These are phyloP conservation scores for Plantago elongata DNA, from an alignment of 257 asterid species.

Conservation along the genomic window DNA sequence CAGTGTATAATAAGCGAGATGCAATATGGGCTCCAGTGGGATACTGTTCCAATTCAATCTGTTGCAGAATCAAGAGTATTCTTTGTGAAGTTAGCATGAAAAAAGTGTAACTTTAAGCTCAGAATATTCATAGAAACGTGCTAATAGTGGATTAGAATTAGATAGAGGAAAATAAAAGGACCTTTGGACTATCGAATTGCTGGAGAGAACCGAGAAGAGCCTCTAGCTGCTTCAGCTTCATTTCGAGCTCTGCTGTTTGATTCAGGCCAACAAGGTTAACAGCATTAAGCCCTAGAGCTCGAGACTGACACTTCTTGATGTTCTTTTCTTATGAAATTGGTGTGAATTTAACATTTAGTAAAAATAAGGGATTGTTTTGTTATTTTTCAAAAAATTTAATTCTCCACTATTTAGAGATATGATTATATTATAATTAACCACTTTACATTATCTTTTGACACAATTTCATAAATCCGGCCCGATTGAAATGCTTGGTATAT, in stretches of 20 bases:
- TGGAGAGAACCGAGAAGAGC: constrained; percentile 61
- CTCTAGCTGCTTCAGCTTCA: constrained; percentile 87
- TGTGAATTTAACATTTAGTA: too few species aligned
- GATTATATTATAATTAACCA: too few species aligned
- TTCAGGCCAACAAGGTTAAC: neutral
- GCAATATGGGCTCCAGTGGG: constrained; percentile 98
- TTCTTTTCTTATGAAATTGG: too few species aligned
- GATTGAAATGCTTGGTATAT: too few species aligned
- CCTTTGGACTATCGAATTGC: constrained; percentile 80
- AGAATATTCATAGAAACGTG: neutral
- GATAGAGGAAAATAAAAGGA: constrained; percentile 14
- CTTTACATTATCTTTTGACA: too few species aligned
- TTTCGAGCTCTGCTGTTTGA: constrained; percentile 19
- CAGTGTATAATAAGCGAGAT: constrained; percentile 85
- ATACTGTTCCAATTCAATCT: constrained; percentile 93
- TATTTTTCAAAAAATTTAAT: too few species aligned
- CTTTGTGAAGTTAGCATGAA: neutral
- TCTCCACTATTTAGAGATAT: too few species aligned
- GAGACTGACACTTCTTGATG: neutral
- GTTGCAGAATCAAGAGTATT: constrained; percentile 19
- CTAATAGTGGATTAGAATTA: neutral
- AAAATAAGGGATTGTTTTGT: too few species aligned
- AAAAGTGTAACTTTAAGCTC: neutral
- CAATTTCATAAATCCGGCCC: too few species aligned
- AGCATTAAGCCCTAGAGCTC: neutral